Percentiles rank a stretch among this genome's conserved stretches.
Evolutionary conservation across 257 asterid species (phyloP).

Genomic region (Gardenia jasminoides): DNA sequence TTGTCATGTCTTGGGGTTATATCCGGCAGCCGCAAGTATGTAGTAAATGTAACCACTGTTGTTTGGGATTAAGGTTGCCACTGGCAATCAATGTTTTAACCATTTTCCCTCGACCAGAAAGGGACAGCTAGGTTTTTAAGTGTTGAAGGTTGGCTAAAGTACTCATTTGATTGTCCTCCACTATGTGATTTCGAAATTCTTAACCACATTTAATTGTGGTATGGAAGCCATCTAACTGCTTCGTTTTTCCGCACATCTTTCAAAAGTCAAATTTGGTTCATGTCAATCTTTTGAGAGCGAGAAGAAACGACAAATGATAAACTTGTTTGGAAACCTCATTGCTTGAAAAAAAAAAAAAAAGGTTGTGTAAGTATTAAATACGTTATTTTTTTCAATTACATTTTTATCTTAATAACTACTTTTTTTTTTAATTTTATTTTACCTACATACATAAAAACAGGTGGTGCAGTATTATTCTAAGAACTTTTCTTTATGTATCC

Average conservation of each 20-base stretch:
- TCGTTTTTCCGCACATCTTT: neutral
- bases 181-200: neutral
- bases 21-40: neutral
- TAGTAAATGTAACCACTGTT: neutral
- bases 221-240: constrained; percentile 2
- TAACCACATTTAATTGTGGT: neutral
- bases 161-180: neutral
- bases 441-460: too few species aligned
- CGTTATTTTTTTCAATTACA: too few species aligned
- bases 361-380: too few species aligned
- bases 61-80: neutral
- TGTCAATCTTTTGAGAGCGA: neutral
- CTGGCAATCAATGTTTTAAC: too few species aligned
- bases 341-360: too few species aligned
- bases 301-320: neutral
- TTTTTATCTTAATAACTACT: too few species aligned
- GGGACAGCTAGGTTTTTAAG: neutral
- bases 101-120: neutral
- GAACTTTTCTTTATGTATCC: too few species aligned
- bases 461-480: too few species aligned
- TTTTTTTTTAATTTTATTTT: too few species aligned
- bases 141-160: neutral
- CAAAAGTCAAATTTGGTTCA: neutral
- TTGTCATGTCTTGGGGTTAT: too few species aligned
- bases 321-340: too few species aligned